phyloP scores from a whole-genome alignment of 164 flowering plant species.

The Vitis rotundifolia region DNA sequence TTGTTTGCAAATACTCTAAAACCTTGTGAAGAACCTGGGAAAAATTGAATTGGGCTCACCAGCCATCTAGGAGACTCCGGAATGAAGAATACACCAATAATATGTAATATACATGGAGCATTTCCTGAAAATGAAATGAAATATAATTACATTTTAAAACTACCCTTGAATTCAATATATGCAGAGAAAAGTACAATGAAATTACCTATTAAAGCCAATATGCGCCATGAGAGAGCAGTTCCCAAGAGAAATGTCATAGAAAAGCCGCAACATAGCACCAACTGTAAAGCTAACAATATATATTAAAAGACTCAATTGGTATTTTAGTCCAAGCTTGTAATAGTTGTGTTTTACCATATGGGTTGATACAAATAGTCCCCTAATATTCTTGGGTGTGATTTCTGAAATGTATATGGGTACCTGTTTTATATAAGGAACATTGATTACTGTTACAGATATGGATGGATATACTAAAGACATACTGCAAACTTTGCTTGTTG shows the following conservation, averaged over 20 bases:
- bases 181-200: too few species aligned
- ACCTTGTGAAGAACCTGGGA: too few species aligned
- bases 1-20: too few species aligned
- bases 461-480: too few species aligned
- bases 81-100: slow-evolving; percentile 58
- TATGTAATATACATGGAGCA: slow-evolving; percentile 48
- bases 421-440: slow-evolving; percentile 5
- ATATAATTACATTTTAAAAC: background rate
- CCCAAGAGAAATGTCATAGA: too few species aligned
- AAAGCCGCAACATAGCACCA: background rate
- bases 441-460: too few species aligned
- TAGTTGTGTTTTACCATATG: slow-evolving; percentile 22
- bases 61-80: slow-evolving; percentile 70
- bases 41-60: slow-evolving; percentile 23
- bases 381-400: slow-evolving; percentile 33
- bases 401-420: slow-evolving; percentile 44
- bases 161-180: too few species aligned
- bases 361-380: slow-evolving; percentile 30
- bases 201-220: too few species aligned
- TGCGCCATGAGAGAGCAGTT: too few species aligned
- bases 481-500: too few species aligned
- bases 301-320: background rate
- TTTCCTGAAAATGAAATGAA: slow-evolving; percentile 32
- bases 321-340: background rate
- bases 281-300: background rate